phyloP scores from a whole-genome alignment of 306 rosid species.

The Lupinus albus region DNA sequence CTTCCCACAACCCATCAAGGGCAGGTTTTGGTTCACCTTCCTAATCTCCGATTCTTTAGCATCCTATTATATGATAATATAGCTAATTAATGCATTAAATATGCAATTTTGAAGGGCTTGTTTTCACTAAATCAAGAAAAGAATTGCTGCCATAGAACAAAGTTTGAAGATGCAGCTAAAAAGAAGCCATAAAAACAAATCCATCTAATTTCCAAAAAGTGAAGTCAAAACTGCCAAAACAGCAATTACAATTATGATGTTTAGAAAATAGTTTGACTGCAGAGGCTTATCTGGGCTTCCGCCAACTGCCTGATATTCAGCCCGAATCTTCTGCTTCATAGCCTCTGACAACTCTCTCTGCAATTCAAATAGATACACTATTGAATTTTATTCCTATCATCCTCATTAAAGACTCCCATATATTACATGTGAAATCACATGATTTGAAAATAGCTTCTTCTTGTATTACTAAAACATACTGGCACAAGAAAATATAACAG shows the following conservation, averaged over 20 bases:
- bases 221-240: constrained; percentile 86
- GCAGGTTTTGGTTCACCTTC: no score
- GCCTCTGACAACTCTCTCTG: constrained; percentile 79
- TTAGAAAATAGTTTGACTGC: constrained; percentile 73
- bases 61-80: no score
- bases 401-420: constrained; percentile 72
- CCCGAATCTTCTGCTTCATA: constrained; percentile 90
- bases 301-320: constrained; percentile 78
- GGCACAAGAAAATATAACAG: constrained; percentile 59
- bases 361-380: constrained; percentile 83
- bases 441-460: constrained; percentile 73
- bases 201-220: constrained; percentile 66
- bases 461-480: constrained; percentile 51
- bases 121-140: no score
- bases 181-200: constrained; percentile 22
- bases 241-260: constrained; percentile 68
- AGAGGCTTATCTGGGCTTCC: constrained; percentile 94
- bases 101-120: no score
- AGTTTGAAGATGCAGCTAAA: constrained; percentile 8
- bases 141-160: no score
- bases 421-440: constrained; percentile 60
- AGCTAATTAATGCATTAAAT: no score
- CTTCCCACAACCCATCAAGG: no score
- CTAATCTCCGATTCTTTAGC: no score
- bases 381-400: constrained; percentile 80